Conservation (phyloP, 805 yeast species). For the Torulaspora maleeae region DNA sequence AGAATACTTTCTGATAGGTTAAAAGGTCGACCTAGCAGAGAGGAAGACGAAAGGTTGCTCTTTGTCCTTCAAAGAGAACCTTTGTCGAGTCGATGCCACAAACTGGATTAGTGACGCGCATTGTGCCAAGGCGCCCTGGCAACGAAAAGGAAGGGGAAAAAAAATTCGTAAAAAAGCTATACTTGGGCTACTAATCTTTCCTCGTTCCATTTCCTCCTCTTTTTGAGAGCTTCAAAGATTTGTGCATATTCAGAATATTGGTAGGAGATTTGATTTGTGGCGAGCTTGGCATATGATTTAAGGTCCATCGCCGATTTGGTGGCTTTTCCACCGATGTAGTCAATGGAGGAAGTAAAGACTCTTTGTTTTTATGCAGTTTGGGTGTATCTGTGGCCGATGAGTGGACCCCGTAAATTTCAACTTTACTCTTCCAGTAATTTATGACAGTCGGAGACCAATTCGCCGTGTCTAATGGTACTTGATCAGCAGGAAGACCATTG, state of each 20-base stretch:
- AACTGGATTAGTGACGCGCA: too few species aligned
- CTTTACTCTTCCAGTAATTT: constrained; percentile 49
- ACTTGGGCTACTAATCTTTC: neutral
- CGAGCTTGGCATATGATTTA: constrained; percentile 15
- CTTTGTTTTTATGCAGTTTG: neutral
- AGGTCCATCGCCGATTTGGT: constrained; percentile 14
- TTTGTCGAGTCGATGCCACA: too few species aligned
- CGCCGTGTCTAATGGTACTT: constrained; percentile 23
- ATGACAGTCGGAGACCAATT: constrained; percentile 45
- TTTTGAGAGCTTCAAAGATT: constrained; percentile 15
- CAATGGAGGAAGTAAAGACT: constrained; percentile 2
- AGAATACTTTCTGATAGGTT: too few species aligned
- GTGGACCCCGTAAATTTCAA: constrained; percentile 28
- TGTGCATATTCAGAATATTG: constrained; percentile 14
- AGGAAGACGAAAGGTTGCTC: too few species aligned
- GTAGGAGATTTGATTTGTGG: constrained; percentile 19
- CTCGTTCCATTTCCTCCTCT: constrained; percentile 9
- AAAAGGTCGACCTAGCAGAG: too few species aligned
- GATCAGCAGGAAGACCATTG: constrained; percentile 51
- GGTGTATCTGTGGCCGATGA: neutral
- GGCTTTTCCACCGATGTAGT: constrained; percentile 8
- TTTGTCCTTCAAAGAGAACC: too few species aligned
- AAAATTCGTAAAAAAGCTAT: neutral
- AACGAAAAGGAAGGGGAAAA: constrained; percentile 2
- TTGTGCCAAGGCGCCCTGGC: neutral